Conservation (phyloP, 2,329 filamentous ascomycete species). For the Penicillium sp. region DNA sequence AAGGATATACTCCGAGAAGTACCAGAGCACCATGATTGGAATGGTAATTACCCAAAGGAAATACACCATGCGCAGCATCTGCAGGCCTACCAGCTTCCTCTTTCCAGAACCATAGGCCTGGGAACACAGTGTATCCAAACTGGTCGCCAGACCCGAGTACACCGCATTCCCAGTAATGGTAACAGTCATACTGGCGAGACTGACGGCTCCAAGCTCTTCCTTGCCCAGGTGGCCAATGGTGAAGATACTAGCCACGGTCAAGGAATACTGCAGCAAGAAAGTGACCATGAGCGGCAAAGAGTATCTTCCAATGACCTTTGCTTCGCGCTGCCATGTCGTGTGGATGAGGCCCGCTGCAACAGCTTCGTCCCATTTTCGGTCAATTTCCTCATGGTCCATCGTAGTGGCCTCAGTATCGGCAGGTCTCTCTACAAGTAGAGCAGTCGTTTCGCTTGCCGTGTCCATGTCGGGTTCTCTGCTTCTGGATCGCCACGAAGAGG, state of each 20-base stretch:
- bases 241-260: slow-evolving; percentile 78
- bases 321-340: slow-evolving; percentile 87
- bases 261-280: slow-evolving; percentile 75
- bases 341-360: slow-evolving; percentile 75
- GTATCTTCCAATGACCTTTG: slow-evolving; percentile 72
- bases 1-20: slow-evolving; percentile 64
- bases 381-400: slow-evolving; percentile 55
- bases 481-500: slow-evolving; percentile 4
- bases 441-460: slow-evolving; percentile 45
- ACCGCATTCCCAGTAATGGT: slow-evolving; percentile 74
- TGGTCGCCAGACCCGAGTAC: slow-evolving; percentile 81
- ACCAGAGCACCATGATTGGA: slow-evolving; percentile 70
- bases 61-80: slow-evolving; percentile 75
- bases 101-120: slow-evolving; percentile 92
- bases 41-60: slow-evolving; percentile 70
- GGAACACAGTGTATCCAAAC: slow-evolving; percentile 84
- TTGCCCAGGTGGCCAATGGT: slow-evolving; percentile 72
- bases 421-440: slow-evolving; percentile 40
- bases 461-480: slow-evolving; percentile 10
- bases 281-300: slow-evolving; percentile 68
- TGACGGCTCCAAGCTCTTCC: slow-evolving; percentile 64
- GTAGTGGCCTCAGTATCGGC: slow-evolving; percentile 45
- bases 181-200: slow-evolving; percentile 71
- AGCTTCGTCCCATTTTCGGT: slow-evolving; percentile 79
- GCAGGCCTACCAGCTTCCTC: slow-evolving; percentile 80